Evolutionary conservation across 2,329 filamentous ascomycete genomes (phyloP), one percentile per base, ranked within the genome.

Genomic region (Claviceps sp.): DNA sequence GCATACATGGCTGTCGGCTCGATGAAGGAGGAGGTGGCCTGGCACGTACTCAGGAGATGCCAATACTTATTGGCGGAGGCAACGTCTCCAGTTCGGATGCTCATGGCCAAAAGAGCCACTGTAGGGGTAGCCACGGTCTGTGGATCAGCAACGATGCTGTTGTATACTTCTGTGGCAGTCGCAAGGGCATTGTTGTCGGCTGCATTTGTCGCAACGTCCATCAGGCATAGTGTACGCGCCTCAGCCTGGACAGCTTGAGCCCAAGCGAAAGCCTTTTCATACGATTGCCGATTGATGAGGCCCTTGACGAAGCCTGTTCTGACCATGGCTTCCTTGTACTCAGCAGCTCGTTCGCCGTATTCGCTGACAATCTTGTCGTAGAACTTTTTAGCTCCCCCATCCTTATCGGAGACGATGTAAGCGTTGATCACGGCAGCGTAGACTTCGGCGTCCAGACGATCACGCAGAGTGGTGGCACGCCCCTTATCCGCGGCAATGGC

Each of bases 361-460:
- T 74, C 76, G 22, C 77, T 71, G 16, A 86, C 75, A 55, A 98
- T 85, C 66, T 85, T 89, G 59, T 85, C 75, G 64, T 93, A 84
- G 66, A 98, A 97, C 62, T 85, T 87, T 67, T 86, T 77, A 41
- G 88, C 93, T 41, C 88, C 88, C 42, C 88, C 83, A 38, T 85
- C 69, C 68, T 91, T 87, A 60, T 87, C 86, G 55, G 85, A 89
- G 44, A 84, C 75, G 52, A 94, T 79, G 62, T 97, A 97, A 1
- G 89, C 89, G 59, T 88, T 87, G 68, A 97, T 84, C 51, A 98
- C 75, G n/a, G 91, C 79, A 24, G 90, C 88, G 63, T 98, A 97
- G 6, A 97, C 85, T 57, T 88, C 77, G 30, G 84, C 81, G 63
- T 97, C 91, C 47, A 86, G 76, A 49, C 90, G 83, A 56, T 85